These are phyloP conservation scores for Monosporascus sp. DNA, from an alignment of 2,329 filamentous ascomycete species.

Conservation along the genomic window DNA sequence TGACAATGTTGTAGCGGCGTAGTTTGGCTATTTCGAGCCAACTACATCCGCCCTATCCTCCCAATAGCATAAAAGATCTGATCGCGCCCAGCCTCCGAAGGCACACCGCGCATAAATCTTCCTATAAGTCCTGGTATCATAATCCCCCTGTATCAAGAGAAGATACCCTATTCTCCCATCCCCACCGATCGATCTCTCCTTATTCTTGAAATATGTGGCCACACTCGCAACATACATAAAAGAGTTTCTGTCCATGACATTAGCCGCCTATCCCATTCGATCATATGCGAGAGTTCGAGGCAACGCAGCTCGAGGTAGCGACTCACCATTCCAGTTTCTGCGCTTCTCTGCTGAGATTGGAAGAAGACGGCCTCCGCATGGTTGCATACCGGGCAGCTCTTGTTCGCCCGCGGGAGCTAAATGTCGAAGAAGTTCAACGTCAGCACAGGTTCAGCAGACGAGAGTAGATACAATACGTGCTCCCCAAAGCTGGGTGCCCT, in stretches of 20 bases:
- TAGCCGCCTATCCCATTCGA: neutral
- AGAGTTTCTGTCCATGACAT: constrained; percentile 62
- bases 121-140: too few species aligned
- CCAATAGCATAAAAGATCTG: neutral
- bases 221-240: constrained; percentile 91
- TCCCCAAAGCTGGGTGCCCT: constrained; percentile 17
- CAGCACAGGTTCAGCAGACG: constrained; percentile 29
- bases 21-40: neutral
- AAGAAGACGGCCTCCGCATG: constrained; percentile 95
- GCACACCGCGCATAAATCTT: too few species aligned
- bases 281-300: neutral
- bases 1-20: neutral
- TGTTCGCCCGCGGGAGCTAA: constrained; percentile 87
- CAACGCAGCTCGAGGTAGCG: neutral
- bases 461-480: constrained; percentile 18
- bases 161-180: too few species aligned
- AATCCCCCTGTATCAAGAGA: neutral
- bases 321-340: constrained; percentile 96
- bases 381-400: constrained; percentile 77
- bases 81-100: too few species aligned
- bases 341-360: constrained; percentile 94
- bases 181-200: constrained; percentile 1
- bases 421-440: constrained; percentile 33
- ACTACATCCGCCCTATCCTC: neutral
- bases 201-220: constrained; percentile 73